Base-by-base conservation (phyloP, 352 stramenopile species). In the Globisporangium polare region DNA sequence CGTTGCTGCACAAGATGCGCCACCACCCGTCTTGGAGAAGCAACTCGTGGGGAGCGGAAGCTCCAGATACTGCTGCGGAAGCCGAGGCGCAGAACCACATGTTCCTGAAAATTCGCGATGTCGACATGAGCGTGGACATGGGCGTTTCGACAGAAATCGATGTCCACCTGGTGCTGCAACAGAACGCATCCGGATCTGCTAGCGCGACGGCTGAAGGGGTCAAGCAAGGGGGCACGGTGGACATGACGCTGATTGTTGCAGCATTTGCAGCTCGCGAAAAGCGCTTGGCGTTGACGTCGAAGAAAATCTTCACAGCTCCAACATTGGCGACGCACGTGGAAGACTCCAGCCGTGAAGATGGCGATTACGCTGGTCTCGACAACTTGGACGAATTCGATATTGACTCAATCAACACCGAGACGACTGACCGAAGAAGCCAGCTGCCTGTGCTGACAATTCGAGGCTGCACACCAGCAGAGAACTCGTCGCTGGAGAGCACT, bases 21-120 rank as follows among this genome's bases (percentile, higher is more conserved):
- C 82, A 90, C 51, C 80, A 94, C 60, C 85, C 83, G 49, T 89
- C 72, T 5, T 94, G 85, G 85, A 58, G 85, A 60, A 94, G 83
- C 54, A 94, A 90, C 59, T 94, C 85, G 12, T 94, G 85, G 85
- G 85, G 87, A 52, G 72, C 73, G 1, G 81, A 92, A 41, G 59
- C 75, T 17, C 62, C 66, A 9, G 79, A 90, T 46, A 61, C 43
- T 53, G 70, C 45, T 20, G 65, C 49, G 13, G 78, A 89, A 8
- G 66, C 72, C 17, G 83, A 60, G 61, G 66, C 66, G 9, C 78
- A 79, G 39, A 90, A 77, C 22, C 83, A 87, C 60, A 91, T 94
- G 85, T 88, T 80, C 58, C 63, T 94, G 49, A 88, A 72, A 56
- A 75, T 92, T 20, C 75, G 81, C 8, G 85, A 94, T 67, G 73